Percentiles rank a stretch among this genome's conserved stretches.
Conservation (phyloP, 805 yeast species). For the Cyberlindnera amylophila region DNA sequence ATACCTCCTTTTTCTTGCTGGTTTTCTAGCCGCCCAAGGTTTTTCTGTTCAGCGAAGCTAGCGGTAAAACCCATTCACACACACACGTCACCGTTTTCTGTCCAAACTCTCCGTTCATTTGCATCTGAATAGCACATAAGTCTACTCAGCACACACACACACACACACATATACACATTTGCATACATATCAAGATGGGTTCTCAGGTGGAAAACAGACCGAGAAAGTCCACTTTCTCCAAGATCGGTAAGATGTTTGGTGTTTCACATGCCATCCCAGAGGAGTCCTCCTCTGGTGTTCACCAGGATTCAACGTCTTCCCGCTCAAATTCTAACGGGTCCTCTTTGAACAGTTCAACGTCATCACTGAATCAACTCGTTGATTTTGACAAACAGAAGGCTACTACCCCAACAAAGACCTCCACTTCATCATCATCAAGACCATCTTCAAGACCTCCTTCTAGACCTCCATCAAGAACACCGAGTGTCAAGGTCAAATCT, state of each 20-base stretch:
- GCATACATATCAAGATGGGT: slow-evolving; percentile 4
- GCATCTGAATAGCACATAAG: no score
- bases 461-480: slow-evolving; percentile 18
- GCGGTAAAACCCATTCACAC: no score
- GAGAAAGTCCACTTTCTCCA: slow-evolving; percentile 29
- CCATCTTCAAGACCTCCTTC: slow-evolving; percentile 18
- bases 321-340: slow-evolving; percentile 10
- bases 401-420: slow-evolving; percentile 7
- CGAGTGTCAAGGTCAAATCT: slow-evolving; percentile 12
- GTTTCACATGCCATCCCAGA: slow-evolving; percentile 15
- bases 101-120: no score
- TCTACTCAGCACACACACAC: not conserved
- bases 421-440: slow-evolving; percentile 5
- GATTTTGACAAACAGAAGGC: slow-evolving; percentile 8
- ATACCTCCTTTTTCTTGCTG: no score
- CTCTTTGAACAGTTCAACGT: slow-evolving; percentile 14
- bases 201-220: slow-evolving; percentile 18
- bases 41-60: no score
- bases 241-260: slow-evolving; percentile 29
- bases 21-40: no score
- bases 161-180: not conserved
- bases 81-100: no score
- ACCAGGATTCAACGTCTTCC: slow-evolving; percentile 1
- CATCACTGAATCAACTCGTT: slow-evolving; percentile 15
- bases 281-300: slow-evolving; percentile 1